A percentile compares a stretch with the other conserved stretches of the same genome.
Conservation (phyloP, 805 yeast species). For the Candida maris region DNA sequence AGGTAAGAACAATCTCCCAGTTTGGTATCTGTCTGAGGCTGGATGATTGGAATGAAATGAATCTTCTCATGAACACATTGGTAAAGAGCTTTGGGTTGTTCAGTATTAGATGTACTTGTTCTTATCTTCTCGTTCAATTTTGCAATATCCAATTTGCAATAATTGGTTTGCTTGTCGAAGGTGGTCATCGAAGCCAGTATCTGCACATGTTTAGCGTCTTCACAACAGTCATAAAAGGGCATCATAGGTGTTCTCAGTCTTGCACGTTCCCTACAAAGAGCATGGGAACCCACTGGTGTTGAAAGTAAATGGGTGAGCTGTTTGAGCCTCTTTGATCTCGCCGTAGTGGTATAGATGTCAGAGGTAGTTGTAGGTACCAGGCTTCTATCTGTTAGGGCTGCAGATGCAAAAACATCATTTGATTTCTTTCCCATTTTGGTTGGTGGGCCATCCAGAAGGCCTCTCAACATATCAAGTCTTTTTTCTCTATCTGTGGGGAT, state of each 20-base stretch:
- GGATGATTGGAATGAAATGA: slow-evolving; percentile 54
- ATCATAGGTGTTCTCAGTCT: slow-evolving; percentile 34
- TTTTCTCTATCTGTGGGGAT: slow-evolving; percentile 21
- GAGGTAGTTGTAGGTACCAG: slow-evolving; percentile 19
- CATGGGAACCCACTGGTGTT: slow-evolving; percentile 35
- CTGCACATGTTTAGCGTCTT: slow-evolving; percentile 35
- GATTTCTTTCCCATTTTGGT: slow-evolving; percentile 6
- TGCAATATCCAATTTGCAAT: slow-evolving; percentile 28
- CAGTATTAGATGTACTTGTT: slow-evolving; percentile 4
- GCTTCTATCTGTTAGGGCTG: slow-evolving; percentile 17
- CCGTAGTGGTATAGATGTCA: slow-evolving; percentile 29
- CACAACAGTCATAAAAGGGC: slow-evolving; percentile 52
- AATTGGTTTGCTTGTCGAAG: slow-evolving; percentile 25
- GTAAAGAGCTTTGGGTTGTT: slow-evolving; percentile 20
- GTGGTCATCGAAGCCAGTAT: slow-evolving; percentile 19
- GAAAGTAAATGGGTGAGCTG: slow-evolving; percentile 26
- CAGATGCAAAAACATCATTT: slow-evolving; percentile 23
- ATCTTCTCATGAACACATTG: slow-evolving; percentile 35
- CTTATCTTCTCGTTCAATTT: slow-evolving; percentile 20
- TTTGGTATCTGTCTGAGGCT: slow-evolving; percentile 59
- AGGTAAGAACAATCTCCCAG: slow-evolving; percentile 91
- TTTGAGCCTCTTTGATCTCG: slow-evolving; percentile 21
- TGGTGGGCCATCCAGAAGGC: slow-evolving; percentile 22
- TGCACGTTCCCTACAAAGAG: slow-evolving; percentile 39
- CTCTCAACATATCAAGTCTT: slow-evolving; percentile 16